Evolutionary conservation across 371 early-diverging fungal genomes (phyloP), one percentile per base, ranked within the genome.

Genomic region (Zychaea mexicana): DNA sequence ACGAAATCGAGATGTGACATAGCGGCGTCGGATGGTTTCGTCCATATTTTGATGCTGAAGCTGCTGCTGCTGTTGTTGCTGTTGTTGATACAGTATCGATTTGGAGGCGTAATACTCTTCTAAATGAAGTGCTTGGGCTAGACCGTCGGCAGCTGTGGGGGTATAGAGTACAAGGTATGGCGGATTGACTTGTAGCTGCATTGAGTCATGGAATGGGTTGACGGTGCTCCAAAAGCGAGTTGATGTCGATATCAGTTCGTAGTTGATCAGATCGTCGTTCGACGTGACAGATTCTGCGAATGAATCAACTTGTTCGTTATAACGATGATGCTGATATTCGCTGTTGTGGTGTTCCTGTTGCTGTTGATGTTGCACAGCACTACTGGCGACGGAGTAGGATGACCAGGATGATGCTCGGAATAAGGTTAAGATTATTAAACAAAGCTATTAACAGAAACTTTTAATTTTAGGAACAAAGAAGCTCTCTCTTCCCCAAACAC

Each of bases 141-240:
- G 38, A 13, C 27, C 56, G 26, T 62, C 46, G 3, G 57, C 19
- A 22, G 52, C 45, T 46, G 57, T 54, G 28, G 36, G 27, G 15
- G 71, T 42, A 36, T 61, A 57, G 6, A 63, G 17, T 15, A 66
- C 59, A 22, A 73, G 38, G 24, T 69, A 62, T 0, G 64, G 64
- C 22, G 70, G 64, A 32, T 61, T 45, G 36, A 72, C 39, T 54
- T 68, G 66, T 21, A 72, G 52, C 42, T 46, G 60, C 52, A 62
- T 49, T 9, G 36, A 57, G 17, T 58, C 63, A 46, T 70, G 70
- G 6, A 61, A 38, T 15, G 78, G 78, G 30, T 74, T 77, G 45
- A 74, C 52, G 9, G 61, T 55, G 38, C 47, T 33, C 78, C 78
- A 77, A 26, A 77, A 77, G 19, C 65, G 55, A 2, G 49, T 60